phyloP scores from a whole-genome alignment of 768 basidiomycete species.

The Agaricus sinodeliciosus region DNA sequence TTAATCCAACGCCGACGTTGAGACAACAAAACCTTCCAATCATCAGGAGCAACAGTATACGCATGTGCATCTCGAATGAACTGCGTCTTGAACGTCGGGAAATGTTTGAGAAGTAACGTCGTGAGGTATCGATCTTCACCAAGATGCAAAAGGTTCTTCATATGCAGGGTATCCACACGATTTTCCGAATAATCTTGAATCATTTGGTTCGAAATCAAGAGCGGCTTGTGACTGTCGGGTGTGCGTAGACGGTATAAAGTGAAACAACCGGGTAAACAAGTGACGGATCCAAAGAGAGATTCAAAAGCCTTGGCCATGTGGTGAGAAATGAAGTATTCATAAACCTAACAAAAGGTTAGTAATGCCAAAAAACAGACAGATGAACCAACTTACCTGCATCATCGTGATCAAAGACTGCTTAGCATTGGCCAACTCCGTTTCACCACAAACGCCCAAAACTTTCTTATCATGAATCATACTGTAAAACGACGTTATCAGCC shows the following conservation, averaged over 20 bases:
- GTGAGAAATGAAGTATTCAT: slow-evolving; percentile 99
- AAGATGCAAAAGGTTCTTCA: slow-evolving; percentile 96
- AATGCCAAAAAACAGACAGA: neutral
- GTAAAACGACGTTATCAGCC: slow-evolving; percentile 3
- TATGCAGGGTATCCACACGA: slow-evolving; percentile 93
- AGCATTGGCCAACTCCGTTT: slow-evolving; percentile 87
- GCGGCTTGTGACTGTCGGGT: slow-evolving; percentile 90
- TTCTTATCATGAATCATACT: slow-evolving; percentile 98
- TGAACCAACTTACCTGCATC: slow-evolving; percentile 78
- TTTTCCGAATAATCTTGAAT: slow-evolving; percentile 93
- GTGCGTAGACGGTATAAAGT: slow-evolving; percentile 94
- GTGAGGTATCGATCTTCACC: slow-evolving; percentile 99
- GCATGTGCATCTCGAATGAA: slow-evolving; percentile 94
- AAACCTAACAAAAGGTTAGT: slow-evolving; percentile 52
- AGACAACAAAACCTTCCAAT: slow-evolving; percentile 89
- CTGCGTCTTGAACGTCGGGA: slow-evolving; percentile 90
- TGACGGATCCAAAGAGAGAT: slow-evolving; percentile 93
- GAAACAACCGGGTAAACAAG: slow-evolving; percentile 98
- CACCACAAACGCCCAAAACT: slow-evolving; percentile 90
- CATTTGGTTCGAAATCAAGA: slow-evolving; percentile 87
- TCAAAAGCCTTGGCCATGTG: slow-evolving; percentile 99
- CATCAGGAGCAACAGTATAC: slow-evolving; percentile 91
- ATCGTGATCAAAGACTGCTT: slow-evolving; percentile 95
- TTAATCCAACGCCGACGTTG: slow-evolving; percentile 99
- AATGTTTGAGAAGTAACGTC: slow-evolving; percentile 92